phyloP scores from a whole-genome alignment of 495 filamentous ascomycete species.

The Hyaloscypha hepaticicola region DNA sequence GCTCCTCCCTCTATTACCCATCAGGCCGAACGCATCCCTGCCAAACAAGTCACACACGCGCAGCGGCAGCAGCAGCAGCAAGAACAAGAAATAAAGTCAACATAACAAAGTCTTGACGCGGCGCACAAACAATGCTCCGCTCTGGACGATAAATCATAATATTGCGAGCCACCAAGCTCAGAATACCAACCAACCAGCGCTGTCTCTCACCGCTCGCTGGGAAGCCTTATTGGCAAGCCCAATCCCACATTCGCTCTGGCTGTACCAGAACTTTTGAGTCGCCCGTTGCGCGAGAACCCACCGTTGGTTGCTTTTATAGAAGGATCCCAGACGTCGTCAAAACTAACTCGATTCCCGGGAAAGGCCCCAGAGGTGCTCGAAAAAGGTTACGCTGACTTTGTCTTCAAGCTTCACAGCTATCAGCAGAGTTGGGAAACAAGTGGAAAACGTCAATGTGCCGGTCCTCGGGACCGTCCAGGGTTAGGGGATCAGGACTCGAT shows the following conservation, averaged over 20 bases:
- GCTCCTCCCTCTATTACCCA: not conserved
- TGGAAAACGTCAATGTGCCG: constrained; percentile 52
- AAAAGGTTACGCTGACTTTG: constrained; percentile 30
- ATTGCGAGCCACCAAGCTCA: constrained; percentile 17
- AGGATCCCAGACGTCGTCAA: constrained; percentile 16
- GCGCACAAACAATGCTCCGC: constrained; percentile 26
- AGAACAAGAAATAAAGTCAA: constrained; percentile 19
- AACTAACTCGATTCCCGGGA: constrained; percentile 23
- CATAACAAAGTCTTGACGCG: constrained; percentile 16
- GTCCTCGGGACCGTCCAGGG: constrained; percentile 45
- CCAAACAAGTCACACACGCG: constrained; percentile 22
- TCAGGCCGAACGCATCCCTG: constrained; percentile 5
- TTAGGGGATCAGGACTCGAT: constrained; percentile 60
- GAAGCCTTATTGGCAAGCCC: constrained; percentile 28
- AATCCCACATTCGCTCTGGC: constrained; percentile 29
- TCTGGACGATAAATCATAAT: constrained; percentile 18
- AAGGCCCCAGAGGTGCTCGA: constrained; percentile 29
- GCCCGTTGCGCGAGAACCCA: constrained; percentile 27
- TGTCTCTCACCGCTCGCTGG: constrained; percentile 22
- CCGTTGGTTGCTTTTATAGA: constrained; percentile 22
- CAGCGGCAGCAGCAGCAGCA: constrained; percentile 18
- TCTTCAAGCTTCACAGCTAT: constrained; percentile 34
- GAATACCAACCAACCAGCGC: constrained; percentile 22
- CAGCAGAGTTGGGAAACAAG: constrained; percentile 36
- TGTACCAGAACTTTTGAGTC: constrained; percentile 30